Base-by-base conservation (phyloP, 495 filamentous ascomycete genomes). In the Pyrenula aspistea region DNA sequence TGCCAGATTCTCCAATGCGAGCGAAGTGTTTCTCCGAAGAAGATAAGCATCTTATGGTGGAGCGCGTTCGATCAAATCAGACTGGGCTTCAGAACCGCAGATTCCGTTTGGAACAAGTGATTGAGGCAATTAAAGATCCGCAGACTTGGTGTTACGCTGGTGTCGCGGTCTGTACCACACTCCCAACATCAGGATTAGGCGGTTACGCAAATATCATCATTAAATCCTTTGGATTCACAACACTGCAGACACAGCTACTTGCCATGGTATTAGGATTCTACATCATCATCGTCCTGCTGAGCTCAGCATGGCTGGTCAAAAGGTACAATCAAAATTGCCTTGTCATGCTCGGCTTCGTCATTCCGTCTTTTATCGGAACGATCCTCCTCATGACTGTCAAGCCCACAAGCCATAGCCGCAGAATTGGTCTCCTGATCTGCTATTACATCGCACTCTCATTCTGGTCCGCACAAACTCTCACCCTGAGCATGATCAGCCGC, bases 241-340 rank as follows among this genome's bases (percentile, higher is more conserved):
- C 66, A 0, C 60, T 75, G 25, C 69, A 77, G 55, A 75, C 70
- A 3, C 73, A 73, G 51, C 62, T 77, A 31, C 62, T 77, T 11
- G 78, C 83, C 19, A 89, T 89, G 82, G 83, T 88, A 2, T 69
- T 88, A 1, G 84, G 85, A 2, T 80, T 77, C 42, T 86, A 85
- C 57, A 87, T 88, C 59, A 83, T 86, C 56, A 77, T 84, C 25
- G 79, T 87, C 12, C 66, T 89, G 24, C 63, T 88, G 36, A 71
- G 70, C 2, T 84, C 81, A 0, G 75, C 81, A 1, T 87, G 75
- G 76, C 63, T 88, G 1, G 84, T 85, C 2, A 84, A 82, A 63
- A 80, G 72, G 63, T 82, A 73, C 2, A 65, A 69, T 2, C 84
- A 88, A 65, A 89, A 86, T 60, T 58, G 83, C 12, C 57, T 86